Base-by-base conservation (phyloP, 768 basidiomycete genomes). In the Fomitopsis serialis region DNA sequence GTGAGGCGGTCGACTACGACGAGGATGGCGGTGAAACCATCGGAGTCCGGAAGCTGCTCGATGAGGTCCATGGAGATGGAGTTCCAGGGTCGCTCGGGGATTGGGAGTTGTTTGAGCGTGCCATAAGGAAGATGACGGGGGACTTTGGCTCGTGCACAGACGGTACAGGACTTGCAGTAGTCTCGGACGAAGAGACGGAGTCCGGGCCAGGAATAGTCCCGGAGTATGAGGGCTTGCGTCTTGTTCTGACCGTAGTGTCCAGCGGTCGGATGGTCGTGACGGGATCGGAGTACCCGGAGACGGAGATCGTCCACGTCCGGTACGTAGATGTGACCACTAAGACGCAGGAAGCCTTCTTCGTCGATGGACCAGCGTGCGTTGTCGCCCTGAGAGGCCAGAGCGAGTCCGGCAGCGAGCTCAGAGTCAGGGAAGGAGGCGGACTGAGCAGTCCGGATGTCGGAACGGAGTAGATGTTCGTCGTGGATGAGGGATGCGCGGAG, bases 181-280 rank as follows among this genome's bases (percentile, higher is more conserved):
- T 53, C 23, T 5, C 59, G 44, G 24, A 75, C 58, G 47, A 61
- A 64, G 10, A 45, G 45, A 19, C 52, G 45, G 29, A 70, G 55
- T 2, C 54, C 48, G 1, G 66, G 76, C 76, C 76, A 80, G 2
- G 64, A 73, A 57, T 71, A 79, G 40, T 76, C 62, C 4, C 68
- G 62, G 0, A 37, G 42, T 3, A 79, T 55, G 1, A 69, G 52
- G 3, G 66, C 57, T 9, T 62, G 50, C 0, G 76, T 78, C 15
- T 61, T 61, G 2, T 53, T 57, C 12, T 58, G 63, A 2, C 78
- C 77, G 7, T 67, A 72, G 48, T 79, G 78, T 12, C 78, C 76
- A 25, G 67, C 66, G 22, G 68, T 46, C 2, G 65, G 58, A 21
- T 58, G 50, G 52, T 80, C 72, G 57, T 79, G 78, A 19, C 59